phyloP scores from a whole-genome alignment of 1,284 basidiomycete genomes.

The Moesziomyces sp. region DNA sequence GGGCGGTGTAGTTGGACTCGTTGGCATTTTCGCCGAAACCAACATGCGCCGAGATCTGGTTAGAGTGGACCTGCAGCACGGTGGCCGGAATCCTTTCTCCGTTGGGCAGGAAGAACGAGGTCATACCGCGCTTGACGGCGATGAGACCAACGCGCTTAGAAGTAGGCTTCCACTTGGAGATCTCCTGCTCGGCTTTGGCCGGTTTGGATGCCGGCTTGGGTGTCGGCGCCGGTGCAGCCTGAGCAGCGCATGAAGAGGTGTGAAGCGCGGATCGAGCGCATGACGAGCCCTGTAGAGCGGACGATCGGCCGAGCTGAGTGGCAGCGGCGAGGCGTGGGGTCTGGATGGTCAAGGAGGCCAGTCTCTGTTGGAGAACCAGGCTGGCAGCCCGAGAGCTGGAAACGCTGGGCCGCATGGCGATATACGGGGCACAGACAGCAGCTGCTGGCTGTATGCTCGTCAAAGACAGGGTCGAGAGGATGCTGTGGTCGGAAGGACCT shows the following conservation, averaged over 20 bases:
- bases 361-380: slow-evolving; percentile 39
- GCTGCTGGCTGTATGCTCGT: not conserved
- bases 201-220: slow-evolving; percentile 5
- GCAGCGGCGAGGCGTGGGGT: slow-evolving; percentile 15
- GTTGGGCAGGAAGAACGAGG: slow-evolving; percentile 88
- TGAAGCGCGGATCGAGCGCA: slow-evolving; percentile 17
- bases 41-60: slow-evolving; percentile 56
- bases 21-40: slow-evolving; percentile 22
- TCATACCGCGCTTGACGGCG: slow-evolving; percentile 96
- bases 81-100: slow-evolving; percentile 90
- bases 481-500: not conserved
- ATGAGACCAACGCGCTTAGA: slow-evolving; percentile 88
- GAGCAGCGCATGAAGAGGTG: slow-evolving; percentile 21
- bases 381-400: slow-evolving; percentile 28
- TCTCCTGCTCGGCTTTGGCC: slow-evolving; percentile 9
- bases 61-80: slow-evolving; percentile 82
- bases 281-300: slow-evolving; percentile 6
- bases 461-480: not conserved
- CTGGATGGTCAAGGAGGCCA: slow-evolving; percentile 24
- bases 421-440: not conserved
- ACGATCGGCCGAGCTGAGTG: slow-evolving; percentile 5
- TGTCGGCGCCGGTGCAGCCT: slow-evolving; percentile 22
- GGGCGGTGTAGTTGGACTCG: slow-evolving; percentile 42
- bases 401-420: slow-evolving; percentile 23
- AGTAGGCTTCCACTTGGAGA: slow-evolving; percentile 78